These are phyloP conservation scores for Pseudogymnoascus sp. DNA, from an alignment of 2,329 filamentous ascomycete genomes.

Conservation along the genomic window DNA sequence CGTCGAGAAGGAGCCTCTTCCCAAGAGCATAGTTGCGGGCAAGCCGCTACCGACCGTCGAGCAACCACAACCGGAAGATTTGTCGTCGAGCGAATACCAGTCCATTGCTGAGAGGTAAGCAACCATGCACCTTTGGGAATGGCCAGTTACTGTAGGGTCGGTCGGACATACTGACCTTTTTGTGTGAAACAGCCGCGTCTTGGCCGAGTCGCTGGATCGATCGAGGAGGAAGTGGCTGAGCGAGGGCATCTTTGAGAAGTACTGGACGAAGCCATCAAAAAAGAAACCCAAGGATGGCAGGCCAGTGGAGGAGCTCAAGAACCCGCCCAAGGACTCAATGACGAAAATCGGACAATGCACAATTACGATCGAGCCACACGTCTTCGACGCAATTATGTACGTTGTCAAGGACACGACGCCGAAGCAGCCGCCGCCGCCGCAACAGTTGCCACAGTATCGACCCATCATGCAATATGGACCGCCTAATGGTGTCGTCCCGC, in stretches of 20 bases:
- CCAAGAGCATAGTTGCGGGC: slow-evolving; percentile 53
- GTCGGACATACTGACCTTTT: slow-evolving; percentile 12
- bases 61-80: slow-evolving; percentile 54
- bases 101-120: slow-evolving; percentile 61
- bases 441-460: slow-evolving; percentile 32
- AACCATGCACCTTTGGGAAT: neutral
- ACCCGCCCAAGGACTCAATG: slow-evolving; percentile 64
- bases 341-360: slow-evolving; percentile 63
- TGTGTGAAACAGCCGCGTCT: slow-evolving; percentile 51
- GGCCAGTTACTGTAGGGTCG: neutral
- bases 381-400: slow-evolving; percentile 68
- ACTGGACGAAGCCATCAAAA: slow-evolving; percentile 67
- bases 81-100: slow-evolving; percentile 61
- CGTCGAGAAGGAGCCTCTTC: slow-evolving; percentile 37
- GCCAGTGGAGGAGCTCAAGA: slow-evolving; percentile 48
- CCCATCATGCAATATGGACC: slow-evolving; percentile 60
- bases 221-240: slow-evolving; percentile 67
- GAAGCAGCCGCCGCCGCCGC: slow-evolving; percentile 30
- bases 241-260: slow-evolving; percentile 66
- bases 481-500: slow-evolving; percentile 53
- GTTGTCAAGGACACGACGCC: slow-evolving; percentile 58
- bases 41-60: slow-evolving; percentile 65
- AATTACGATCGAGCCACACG: slow-evolving; percentile 71
- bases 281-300: slow-evolving; percentile 52
- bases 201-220: slow-evolving; percentile 62